Conservation (phyloP, 2,329 filamentous ascomycete genomes). For the Mariannaea sp. region DNA sequence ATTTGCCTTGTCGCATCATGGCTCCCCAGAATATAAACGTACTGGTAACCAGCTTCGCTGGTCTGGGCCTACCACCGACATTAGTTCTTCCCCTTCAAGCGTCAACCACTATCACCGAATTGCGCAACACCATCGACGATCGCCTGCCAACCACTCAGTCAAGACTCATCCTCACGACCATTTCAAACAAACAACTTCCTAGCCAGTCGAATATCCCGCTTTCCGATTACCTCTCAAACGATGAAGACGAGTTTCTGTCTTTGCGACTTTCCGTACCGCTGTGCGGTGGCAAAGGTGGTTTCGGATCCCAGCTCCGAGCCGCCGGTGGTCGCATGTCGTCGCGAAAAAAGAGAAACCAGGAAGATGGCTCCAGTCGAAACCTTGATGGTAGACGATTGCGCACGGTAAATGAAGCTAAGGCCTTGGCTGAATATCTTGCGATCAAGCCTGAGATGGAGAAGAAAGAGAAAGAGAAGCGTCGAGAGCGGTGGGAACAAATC, state of each 20-base stretch:
- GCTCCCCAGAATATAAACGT: slow-evolving; percentile 70
- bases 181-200: slow-evolving; percentile 73
- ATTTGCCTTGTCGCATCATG: slow-evolving; percentile 50
- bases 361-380: slow-evolving; percentile 89
- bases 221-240: slow-evolving; percentile 62
- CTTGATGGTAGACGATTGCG: slow-evolving; percentile 87
- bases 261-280: slow-evolving; percentile 80
- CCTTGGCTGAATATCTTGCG: slow-evolving; percentile 89
- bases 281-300: slow-evolving; percentile 95
- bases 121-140: slow-evolving; percentile 66
- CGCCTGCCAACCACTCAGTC: slow-evolving; percentile 62
- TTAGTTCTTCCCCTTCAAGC: slow-evolving; percentile 74
- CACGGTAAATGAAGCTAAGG: slow-evolving; percentile 94
- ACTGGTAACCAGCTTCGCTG: slow-evolving; percentile 82
- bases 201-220: slow-evolving; percentile 59
- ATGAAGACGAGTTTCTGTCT: slow-evolving; percentile 72
- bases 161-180: slow-evolving; percentile 79
- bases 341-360: slow-evolving; percentile 83
- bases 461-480: slow-evolving; percentile 85
- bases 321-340: slow-evolving; percentile 98
- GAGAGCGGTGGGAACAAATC: slow-evolving; percentile 85
- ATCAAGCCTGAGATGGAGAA: slow-evolving; percentile 98
- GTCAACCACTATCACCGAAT: slow-evolving; percentile 67
- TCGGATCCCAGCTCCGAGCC: slow-evolving; percentile 94
- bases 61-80: slow-evolving; percentile 81